Conservation (phyloP, 2,329 filamentous ascomycete genomes). For the Pleomassaria siparia region DNA sequence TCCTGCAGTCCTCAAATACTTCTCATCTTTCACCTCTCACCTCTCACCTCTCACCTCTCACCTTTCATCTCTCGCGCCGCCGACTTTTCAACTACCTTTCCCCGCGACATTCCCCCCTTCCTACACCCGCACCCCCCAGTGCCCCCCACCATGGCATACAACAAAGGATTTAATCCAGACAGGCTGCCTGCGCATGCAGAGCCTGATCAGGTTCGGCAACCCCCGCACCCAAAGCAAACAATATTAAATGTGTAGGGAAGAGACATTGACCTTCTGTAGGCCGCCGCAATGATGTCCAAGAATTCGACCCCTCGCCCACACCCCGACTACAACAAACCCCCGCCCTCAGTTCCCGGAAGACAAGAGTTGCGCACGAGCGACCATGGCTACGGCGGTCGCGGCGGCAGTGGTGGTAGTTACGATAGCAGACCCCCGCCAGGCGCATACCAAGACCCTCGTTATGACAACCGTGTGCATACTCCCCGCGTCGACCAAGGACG, state of each 20-base stretch:
- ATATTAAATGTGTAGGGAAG: background rate
- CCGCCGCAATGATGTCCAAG: slow-evolving; percentile 45
- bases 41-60: slow-evolving; percentile 1
- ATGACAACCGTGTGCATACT: slow-evolving; percentile 15
- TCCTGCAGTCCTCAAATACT: background rate
- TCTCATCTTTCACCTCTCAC: background rate
- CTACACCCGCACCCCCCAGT: slow-evolving; percentile 5
- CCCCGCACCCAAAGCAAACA: slow-evolving; percentile 40
- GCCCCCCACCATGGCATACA: slow-evolving; percentile 78
- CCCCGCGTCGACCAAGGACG: slow-evolving; percentile 30
- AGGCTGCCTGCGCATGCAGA: slow-evolving; percentile 88
- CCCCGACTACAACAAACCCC: slow-evolving; percentile 49
- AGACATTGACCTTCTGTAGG: slow-evolving; percentile 29
- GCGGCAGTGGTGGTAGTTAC: slow-evolving; percentile 28
- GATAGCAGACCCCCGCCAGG: slow-evolving; percentile 40
- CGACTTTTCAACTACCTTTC: too few species aligned
- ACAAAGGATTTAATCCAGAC: slow-evolving; percentile 89
- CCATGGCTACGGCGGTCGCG: slow-evolving; percentile 41
- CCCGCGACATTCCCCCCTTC: background rate
- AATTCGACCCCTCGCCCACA: slow-evolving; percentile 29
- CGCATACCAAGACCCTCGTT: slow-evolving; percentile 41
- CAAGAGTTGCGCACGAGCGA: slow-evolving; percentile 39
- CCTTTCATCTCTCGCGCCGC: background rate
- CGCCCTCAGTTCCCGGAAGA: slow-evolving; percentile 33
- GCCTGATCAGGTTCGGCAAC: slow-evolving; percentile 65